Conservation (phyloP, 106 monocot species). For the Dioscorea dumetorum region DNA sequence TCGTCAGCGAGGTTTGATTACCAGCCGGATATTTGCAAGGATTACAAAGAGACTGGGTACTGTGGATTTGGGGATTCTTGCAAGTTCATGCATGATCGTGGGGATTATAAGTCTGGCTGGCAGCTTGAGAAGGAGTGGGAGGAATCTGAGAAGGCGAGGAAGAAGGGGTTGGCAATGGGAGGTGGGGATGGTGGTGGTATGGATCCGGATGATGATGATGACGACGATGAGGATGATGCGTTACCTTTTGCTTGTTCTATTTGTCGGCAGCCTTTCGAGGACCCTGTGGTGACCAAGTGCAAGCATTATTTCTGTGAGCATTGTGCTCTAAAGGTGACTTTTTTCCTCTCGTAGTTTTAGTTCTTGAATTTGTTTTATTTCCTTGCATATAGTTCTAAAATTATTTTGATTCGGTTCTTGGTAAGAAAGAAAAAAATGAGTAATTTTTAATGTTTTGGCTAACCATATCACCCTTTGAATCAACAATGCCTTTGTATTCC, state of each 20-base stretch:
- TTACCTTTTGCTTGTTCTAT: conserved; percentile 94
- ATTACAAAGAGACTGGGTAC: conserved; percentile 97
- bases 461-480: neutral
- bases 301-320: conserved; percentile 99
- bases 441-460: too few relatives aligned
- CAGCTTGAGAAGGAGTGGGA: conserved; percentile 92
- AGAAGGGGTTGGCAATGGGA: conserved; percentile 37
- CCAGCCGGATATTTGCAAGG: conserved; percentile 98
- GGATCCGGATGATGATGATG: conserved; percentile 23
- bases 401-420: too few relatives aligned
- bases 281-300: conserved; percentile 89
- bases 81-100: conserved; percentile 98
- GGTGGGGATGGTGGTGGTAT: conserved; percentile 31
- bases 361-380: too few relatives aligned
- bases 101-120: conserved; percentile 98
- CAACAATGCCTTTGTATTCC: neutral
- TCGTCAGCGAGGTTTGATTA: conserved; percentile 82
- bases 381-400: too few relatives aligned
- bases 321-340: conserved; percentile 81
- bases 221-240: conserved; percentile 43
- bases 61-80: conserved; percentile 94
- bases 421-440: too few relatives aligned
- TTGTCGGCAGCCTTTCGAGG: conserved; percentile 66
- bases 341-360: neutral
- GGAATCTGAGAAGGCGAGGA: conserved; percentile 67